Evolutionary conservation across 2,329 filamentous ascomycete species (phyloP).

Genomic region (Cadophora luteo-olivacea): DNA sequence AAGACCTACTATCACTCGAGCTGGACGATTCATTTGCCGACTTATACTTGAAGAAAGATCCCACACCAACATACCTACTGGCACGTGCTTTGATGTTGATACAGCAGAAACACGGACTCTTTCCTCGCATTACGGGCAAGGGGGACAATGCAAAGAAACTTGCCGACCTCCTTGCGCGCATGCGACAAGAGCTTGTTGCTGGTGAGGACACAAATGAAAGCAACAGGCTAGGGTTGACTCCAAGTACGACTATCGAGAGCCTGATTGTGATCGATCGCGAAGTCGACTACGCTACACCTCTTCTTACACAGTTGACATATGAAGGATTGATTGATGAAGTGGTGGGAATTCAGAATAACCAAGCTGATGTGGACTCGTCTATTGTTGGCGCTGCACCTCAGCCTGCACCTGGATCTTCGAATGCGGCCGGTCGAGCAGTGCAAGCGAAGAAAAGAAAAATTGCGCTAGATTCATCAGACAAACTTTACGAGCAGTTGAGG

Average conservation of each 20-base stretch:
- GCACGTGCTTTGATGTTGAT: conserved; percentile 94
- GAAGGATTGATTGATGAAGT: conserved; percentile 95
- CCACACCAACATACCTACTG: conserved; percentile 86
- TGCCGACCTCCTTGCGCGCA: conserved; percentile 84
- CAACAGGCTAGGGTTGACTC: conserved; percentile 72
- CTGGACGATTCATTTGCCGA: conserved; percentile 86
- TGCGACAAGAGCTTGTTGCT: conserved; percentile 87
- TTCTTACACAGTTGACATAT: conserved; percentile 95
- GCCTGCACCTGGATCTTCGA: conserved; percentile 58
- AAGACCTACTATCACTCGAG: conserved; percentile 90
- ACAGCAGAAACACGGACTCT: conserved; percentile 89
- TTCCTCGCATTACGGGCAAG: conserved; percentile 93
- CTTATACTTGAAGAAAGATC: conserved; percentile 88
- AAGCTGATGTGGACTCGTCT: conserved; percentile 89
- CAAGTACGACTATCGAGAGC: conserved; percentile 87
- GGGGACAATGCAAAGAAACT: conserved; percentile 92
- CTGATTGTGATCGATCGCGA: conserved; percentile 95
- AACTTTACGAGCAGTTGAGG: conserved; percentile 84
- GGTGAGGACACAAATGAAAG: conserved; percentile 74
- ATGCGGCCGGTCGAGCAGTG: conserved; percentile 62
- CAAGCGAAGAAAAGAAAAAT: conserved; percentile 85
- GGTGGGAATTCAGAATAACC: conserved; percentile 90
- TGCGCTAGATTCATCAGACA: conserved; percentile 86
- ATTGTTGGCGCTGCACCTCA: conserved; percentile 78
- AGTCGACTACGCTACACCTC: conserved; percentile 88